Conservation (phyloP, 163 green algal genomes). For the Trebouxia gelatinosa region DNA sequence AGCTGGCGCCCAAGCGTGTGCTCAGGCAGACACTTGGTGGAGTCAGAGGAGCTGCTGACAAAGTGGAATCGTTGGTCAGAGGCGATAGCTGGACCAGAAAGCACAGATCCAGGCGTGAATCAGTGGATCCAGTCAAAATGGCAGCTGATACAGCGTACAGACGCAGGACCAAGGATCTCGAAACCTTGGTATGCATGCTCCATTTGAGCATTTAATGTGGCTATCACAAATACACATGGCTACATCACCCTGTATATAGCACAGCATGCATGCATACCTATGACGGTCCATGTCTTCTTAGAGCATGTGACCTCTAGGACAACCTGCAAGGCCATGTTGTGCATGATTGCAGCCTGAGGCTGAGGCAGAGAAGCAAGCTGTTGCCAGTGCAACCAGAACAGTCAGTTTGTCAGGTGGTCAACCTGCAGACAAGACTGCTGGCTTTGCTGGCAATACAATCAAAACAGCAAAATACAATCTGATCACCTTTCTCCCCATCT, state of each 20-base stretch:
- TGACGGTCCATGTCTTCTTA: too few species aligned
- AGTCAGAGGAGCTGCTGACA: conserved; percentile 17
- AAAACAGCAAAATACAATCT: conserved; percentile 80
- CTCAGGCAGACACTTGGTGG: conserved; percentile 4
- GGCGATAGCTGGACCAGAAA: conserved; percentile 13
- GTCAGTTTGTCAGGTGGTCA: neutral
- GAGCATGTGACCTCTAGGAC: neutral
- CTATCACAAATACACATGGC: too few species aligned
- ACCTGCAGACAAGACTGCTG: conserved; percentile 27
- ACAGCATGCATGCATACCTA: too few species aligned
- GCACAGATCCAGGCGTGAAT: conserved; percentile 7
- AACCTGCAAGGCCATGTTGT: neutral
- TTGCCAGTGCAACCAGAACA: neutral
- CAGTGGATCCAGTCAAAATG: conserved; percentile 27
- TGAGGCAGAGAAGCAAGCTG: neutral
- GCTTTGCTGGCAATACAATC: conserved; percentile 56
- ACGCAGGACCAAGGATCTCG: conserved; percentile 25
- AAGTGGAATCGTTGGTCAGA: conserved; percentile 12
- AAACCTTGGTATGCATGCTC: conserved; percentile 22
- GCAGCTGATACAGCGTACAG: conserved; percentile 20
- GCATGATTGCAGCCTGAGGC: conserved; percentile 11
- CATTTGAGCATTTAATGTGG: too few species aligned
- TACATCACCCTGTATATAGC: too few species aligned
- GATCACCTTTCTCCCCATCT: conserved; percentile 78
- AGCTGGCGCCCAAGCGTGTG: neutral